phyloP scores from a whole-genome alignment of 2,329 filamentous ascomycete species.

The Taxawa tesnikishii region DNA sequence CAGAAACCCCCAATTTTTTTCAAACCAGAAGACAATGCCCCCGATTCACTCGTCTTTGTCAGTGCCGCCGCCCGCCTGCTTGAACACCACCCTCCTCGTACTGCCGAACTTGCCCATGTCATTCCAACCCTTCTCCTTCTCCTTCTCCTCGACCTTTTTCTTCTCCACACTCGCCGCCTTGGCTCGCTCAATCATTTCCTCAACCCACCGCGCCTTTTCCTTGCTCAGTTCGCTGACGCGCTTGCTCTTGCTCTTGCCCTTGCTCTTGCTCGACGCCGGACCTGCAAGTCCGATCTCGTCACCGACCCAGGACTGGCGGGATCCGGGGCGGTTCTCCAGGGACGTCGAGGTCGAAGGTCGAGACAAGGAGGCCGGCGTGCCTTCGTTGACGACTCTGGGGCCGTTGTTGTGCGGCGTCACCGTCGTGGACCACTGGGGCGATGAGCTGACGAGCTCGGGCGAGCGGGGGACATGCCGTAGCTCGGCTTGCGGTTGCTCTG shows the following conservation, averaged over 20 bases:
- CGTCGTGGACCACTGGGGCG: background rate
- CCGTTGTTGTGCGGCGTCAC: background rate
- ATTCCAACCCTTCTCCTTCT: slow-evolving; percentile 39
- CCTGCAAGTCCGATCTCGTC: slow-evolving; percentile 55
- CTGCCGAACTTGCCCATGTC: slow-evolving; percentile 60
- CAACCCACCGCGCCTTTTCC: slow-evolving; percentile 68
- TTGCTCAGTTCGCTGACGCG: slow-evolving; percentile 34
- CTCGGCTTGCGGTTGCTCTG: slow-evolving; percentile 1
- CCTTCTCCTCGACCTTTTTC: slow-evolving; percentile 19
- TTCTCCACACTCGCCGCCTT: slow-evolving; percentile 48
- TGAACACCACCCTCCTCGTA: slow-evolving; percentile 52
- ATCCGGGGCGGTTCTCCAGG: slow-evolving; percentile 13
- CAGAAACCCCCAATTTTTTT: too few species aligned
- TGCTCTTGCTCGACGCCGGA: too few species aligned
- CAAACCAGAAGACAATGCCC: too few species aligned
- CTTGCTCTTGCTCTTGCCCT: too few species aligned
- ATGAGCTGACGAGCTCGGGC: background rate
- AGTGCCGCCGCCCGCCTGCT: slow-evolving; percentile 2
- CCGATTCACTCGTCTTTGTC: too few species aligned
- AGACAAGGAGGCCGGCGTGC: background rate
- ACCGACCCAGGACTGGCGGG: slow-evolving; percentile 22
- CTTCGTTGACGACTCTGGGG: background rate
- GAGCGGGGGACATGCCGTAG: background rate
- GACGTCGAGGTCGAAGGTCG: slow-evolving; percentile 7
- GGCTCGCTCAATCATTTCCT: slow-evolving; percentile 71